A percentile compares a stretch with the other conserved stretches of the same genome.
Conservation (phyloP, 345 rosid species). For the Erodium maritimum region DNA sequence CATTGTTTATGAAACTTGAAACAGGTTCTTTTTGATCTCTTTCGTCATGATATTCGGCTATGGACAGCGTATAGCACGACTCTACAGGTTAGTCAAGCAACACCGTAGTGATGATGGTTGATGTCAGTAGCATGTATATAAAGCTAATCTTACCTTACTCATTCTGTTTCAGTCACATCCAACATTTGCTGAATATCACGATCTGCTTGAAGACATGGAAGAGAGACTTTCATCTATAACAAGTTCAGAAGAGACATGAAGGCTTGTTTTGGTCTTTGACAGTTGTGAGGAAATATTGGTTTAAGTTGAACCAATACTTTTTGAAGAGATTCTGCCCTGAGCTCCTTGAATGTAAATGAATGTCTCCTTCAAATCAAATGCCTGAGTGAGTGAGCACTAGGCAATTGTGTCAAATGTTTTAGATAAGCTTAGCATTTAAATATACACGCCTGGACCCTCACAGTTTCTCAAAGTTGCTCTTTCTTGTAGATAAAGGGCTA, state of each 20-base stretch:
- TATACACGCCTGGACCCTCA: background rate
- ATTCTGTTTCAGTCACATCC: conserved; percentile 43
- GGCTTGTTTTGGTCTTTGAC: background rate
- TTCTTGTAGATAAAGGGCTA: conserved; percentile 24
- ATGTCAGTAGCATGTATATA: background rate
- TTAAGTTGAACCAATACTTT: background rate
- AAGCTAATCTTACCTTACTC: conserved; percentile 1
- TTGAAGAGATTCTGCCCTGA: background rate
- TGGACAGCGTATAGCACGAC: conserved; percentile 84
- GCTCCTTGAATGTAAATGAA: background rate
- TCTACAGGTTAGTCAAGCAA: conserved; percentile 38
- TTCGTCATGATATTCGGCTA: conserved; percentile 56
- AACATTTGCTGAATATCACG: conserved; percentile 57
- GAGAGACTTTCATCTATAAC: conserved; percentile 36
- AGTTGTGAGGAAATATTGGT: background rate
- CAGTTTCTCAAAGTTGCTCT: background rate
- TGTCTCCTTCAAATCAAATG: background rate
- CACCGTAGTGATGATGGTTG: background rate
- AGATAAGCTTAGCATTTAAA: background rate
- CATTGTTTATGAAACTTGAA: conserved; percentile 5
- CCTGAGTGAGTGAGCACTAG: background rate
- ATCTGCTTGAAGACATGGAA: conserved; percentile 53
- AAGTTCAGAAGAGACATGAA: conserved; percentile 21
- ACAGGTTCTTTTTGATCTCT: conserved; percentile 87
- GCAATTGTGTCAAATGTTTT: background rate